A percentile compares a stretch with the other conserved stretches of the same genome.
These are phyloP conservation scores for Plasmopara muralis DNA, from an alignment of 352 stramenopile genomes.

Conservation along the genomic window DNA sequence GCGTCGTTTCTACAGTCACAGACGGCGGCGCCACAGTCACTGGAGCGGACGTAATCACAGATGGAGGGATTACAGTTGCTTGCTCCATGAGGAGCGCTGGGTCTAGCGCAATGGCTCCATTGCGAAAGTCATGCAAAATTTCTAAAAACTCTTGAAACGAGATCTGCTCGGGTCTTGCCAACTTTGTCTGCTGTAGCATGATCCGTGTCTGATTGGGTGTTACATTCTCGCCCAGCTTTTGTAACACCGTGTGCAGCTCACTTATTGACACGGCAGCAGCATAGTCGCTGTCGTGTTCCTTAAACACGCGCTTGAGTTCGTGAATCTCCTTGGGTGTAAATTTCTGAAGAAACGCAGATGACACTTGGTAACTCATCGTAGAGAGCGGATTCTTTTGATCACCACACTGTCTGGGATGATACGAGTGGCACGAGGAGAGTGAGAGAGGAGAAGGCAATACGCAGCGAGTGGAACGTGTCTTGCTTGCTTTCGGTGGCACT, in stretches of 20 bases:
- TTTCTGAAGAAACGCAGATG: constrained; percentile 77
- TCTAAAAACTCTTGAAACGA: constrained; percentile 81
- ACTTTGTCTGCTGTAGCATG: constrained; percentile 62
- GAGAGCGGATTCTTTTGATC: background rate
- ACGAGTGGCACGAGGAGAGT: background rate
- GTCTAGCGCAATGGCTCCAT: constrained; percentile 52
- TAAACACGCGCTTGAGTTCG: constrained; percentile 81
- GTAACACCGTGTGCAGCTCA: constrained; percentile 56
- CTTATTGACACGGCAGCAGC: constrained; percentile 40
- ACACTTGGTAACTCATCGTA: constrained; percentile 80
- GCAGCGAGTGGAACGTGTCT: background rate
- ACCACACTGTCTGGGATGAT: too few relatives aligned
- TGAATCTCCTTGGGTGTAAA: constrained; percentile 86
- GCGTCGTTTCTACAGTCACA: constrained; percentile 9
- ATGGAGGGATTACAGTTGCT: constrained; percentile 27
- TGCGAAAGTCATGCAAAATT: constrained; percentile 67
- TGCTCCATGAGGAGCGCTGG: constrained; percentile 37
- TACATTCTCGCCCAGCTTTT: constrained; percentile 77
- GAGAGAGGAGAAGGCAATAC: background rate
- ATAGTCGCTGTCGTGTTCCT: constrained; percentile 74
- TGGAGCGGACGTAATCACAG: background rate
- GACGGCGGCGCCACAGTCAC: constrained; percentile 3
- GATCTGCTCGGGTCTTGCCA: constrained; percentile 37
- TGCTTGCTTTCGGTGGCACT: background rate
- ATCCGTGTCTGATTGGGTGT: constrained; percentile 47